Evolutionary conservation across 208 protist genomes (phyloP).

Genomic region (Tetramitus jugosus): DNA sequence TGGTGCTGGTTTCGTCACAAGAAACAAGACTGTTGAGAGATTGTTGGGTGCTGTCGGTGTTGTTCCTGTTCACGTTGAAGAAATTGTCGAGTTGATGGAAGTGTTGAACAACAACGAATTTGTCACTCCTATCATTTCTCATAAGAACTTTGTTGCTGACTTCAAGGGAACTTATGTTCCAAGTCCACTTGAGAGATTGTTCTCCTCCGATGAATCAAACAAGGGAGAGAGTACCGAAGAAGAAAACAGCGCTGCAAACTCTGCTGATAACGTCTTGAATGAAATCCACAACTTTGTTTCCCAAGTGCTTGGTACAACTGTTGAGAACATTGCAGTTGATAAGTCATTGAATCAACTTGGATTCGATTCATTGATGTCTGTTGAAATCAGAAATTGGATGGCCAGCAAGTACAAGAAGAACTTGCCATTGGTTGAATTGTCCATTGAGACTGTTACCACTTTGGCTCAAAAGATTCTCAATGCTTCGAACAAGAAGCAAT

Average conservation of each 20-base stretch:
- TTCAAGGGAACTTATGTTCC: neutral
- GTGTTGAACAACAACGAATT: neutral
- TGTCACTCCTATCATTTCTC: neutral
- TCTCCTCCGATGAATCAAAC: neutral
- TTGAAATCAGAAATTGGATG: conserved; percentile 29
- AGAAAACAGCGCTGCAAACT: neutral
- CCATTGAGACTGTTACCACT: no score
- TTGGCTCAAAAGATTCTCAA: no score
- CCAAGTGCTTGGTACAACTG: neutral
- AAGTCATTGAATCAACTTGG: conserved; percentile 28
- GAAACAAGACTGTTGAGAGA: neutral
- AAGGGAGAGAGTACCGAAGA: neutral
- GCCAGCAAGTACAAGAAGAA: no score
- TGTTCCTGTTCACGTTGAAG: neutral
- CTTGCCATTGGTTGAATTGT: no score
- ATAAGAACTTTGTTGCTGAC: neutral
- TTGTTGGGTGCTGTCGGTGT: conserved; percentile 16
- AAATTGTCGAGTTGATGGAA: neutral
- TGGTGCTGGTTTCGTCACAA: conserved; percentile 39
- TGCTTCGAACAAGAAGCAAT: no score
- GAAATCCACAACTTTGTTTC: neutral
- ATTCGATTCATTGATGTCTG: conserved; percentile 31
- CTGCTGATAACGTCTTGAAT: neutral
- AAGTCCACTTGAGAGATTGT: neutral
- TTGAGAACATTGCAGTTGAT: conserved; percentile 3